These are phyloP conservation scores for Mortierella sp. DNA, from an alignment of 371 early-diverging fungal species.

Conservation along the genomic window DNA sequence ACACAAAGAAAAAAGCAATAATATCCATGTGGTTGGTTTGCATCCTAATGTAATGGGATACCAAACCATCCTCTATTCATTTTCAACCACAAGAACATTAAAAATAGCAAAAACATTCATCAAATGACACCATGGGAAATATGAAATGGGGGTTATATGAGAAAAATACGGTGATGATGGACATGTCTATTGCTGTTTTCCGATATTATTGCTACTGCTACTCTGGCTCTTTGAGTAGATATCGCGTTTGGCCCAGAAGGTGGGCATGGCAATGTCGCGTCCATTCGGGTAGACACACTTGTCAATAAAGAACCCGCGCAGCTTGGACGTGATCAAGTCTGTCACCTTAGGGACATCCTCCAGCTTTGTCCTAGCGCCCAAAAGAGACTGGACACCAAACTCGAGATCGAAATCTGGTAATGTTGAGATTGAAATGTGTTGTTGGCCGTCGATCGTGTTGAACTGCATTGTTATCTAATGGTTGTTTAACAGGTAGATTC, in stretches of 20 bases:
- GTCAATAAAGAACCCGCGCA: slow-evolving; percentile 80
- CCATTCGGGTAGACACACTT: slow-evolving; percentile 74
- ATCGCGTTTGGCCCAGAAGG: slow-evolving; percentile 59
- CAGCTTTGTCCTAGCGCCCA: slow-evolving; percentile 95
- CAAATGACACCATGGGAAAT: neutral
- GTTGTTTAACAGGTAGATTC: slow-evolving; percentile 58
- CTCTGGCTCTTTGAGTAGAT: slow-evolving; percentile 55
- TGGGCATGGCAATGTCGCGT: slow-evolving; percentile 57
- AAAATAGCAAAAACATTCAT: neutral
- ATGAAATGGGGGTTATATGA: neutral
- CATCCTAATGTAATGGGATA: no score
- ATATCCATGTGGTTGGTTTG: neutral
- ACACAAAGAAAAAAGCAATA: neutral
- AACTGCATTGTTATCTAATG: slow-evolving; percentile 71
- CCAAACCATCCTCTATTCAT: neutral
- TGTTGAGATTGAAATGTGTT: slow-evolving; percentile 75
- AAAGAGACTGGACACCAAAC: slow-evolving; percentile 87
- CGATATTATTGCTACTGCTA: slow-evolving; percentile 27
- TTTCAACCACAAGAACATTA: neutral
- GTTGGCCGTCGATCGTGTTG: slow-evolving; percentile 61
- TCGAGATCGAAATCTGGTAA: slow-evolving; percentile 86
- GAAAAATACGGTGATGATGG: neutral
- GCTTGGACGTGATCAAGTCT: slow-evolving; percentile 81
- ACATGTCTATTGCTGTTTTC: slow-evolving; percentile 16
- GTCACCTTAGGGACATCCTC: slow-evolving; percentile 95